A percentile compares a stretch with the other conserved stretches of the same genome.
phyloP scores from a whole-genome alignment of 441 rosid genomes.

The Lagerstroemia fauriei region DNA sequence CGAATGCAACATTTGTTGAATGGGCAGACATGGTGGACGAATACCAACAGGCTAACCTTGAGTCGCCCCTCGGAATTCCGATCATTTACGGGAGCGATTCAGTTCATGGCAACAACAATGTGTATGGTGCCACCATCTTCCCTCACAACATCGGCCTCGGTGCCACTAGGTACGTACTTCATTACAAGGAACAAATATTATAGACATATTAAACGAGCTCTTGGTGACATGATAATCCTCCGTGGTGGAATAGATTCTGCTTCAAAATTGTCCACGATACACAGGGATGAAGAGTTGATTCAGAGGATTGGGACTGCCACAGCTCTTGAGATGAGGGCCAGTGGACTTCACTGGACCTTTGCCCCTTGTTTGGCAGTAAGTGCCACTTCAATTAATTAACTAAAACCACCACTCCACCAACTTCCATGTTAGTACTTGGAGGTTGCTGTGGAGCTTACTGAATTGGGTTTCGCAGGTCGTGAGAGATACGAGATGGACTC shows the following conservation, averaged over 20 bases:
- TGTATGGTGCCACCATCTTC: conserved; percentile 62
- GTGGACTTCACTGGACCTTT: conserved; percentile 13
- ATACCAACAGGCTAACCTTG: conserved; percentile 55
- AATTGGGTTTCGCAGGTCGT: conserved; percentile 45
- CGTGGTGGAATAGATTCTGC: no score
- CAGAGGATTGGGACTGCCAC: conserved; percentile 11
- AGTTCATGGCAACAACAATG: conserved; percentile 73
- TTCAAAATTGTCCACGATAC: no score
- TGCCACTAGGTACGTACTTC: conserved; percentile 46
- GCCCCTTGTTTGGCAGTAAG: conserved; percentile 25
- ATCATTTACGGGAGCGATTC: conserved; percentile 82
- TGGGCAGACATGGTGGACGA: conserved; percentile 44
- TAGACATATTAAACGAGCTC: no score
- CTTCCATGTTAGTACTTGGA: no score
- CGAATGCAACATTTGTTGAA: conserved; percentile 51
- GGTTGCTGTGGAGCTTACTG: background rate
- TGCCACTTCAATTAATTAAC: background rate
- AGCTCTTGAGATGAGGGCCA: conserved; percentile 21
- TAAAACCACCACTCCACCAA: background rate
- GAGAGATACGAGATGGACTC: conserved; percentile 83
- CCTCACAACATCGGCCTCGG: conserved; percentile 53
- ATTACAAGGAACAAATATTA: no score
- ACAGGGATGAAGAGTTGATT: conserved; percentile 7
- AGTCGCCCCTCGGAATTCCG: conserved; percentile 73
- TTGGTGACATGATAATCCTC: no score